Base-by-base conservation (phyloP, 2,329 filamentous ascomycete genomes). In the Aspergillus sp. region DNA sequence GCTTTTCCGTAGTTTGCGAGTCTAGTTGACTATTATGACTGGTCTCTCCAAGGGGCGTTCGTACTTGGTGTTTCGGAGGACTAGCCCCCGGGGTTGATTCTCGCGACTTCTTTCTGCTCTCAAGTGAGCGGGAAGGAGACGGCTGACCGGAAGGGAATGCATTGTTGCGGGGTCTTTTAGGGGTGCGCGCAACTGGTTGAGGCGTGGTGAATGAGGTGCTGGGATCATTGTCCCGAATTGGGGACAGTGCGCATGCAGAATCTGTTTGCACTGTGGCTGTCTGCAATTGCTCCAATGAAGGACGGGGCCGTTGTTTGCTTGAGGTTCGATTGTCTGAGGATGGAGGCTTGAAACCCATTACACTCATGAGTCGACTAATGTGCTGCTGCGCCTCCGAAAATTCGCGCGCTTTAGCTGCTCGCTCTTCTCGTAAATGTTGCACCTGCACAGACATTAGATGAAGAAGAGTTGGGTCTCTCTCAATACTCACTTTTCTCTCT, bases 331-430 rank as follows among this genome's bases (percentile, higher is more conserved):
- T 50, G 15, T 63, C 62, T 41, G 53, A 55, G 11, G 64, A 26
- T 2, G 67, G 63, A 4, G 66, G 57, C 5, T 68, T 66, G 51
- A 74, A 73, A 1, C 71, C 72, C 72, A 75, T 75, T 2, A 76
- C 71, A 15, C 62, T 64, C 73, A 76, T 76, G 4, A 75, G 56
- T 12, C 71, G 68, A 13, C 68, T 64, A 20, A 75, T 75, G 45
- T 75, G 71, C 53, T 75, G 70, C 51, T 75, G 74, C 1, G 73
- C 73, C 55, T 75, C 72, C 1, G 70, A 72, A 36, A 75, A 75
- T 54, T 76, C 73, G 9, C 71, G 68, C 18, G 72, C 71, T 59
- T 75, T 76, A 9, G 68, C 63, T 18, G 71, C 66, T 39, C 72
- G 66, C 49, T 75, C 71, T 38, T 72, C 67, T 13, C 68, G 70